phyloP scores from a whole-genome alignment of 148 eudicot genomes.

The Linanthus parryae region DNA sequence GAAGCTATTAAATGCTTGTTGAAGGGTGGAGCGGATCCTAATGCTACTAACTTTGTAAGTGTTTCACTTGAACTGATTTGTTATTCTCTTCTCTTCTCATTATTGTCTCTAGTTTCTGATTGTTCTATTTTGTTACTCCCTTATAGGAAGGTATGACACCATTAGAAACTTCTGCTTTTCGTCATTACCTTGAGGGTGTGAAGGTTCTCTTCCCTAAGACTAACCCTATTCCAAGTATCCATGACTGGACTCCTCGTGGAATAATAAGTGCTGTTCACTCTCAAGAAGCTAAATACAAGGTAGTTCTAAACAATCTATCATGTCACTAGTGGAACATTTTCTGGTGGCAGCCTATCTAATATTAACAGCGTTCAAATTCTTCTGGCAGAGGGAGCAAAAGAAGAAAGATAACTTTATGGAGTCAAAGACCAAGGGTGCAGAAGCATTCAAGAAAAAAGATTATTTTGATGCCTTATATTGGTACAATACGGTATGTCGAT shows the following conservation, averaged over 20 bases:
- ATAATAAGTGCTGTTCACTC: slow-evolving; percentile 11
- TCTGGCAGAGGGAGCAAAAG: slow-evolving; percentile 9
- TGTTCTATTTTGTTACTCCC: too few species aligned
- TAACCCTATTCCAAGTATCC: slow-evolving; percentile 12
- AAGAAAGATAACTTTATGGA: slow-evolving; percentile 3
- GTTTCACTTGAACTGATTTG: not conserved
- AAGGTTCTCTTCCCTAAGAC: slow-evolving; percentile 20
- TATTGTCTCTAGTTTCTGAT: not conserved
- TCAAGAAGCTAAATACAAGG: slow-evolving; percentile 7
- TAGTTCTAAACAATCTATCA: not conserved
- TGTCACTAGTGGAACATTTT: not conserved
- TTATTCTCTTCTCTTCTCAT: not conserved
- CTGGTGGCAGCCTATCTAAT: not conserved
- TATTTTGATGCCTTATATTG: slow-evolving; percentile 16
- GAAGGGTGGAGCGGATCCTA: slow-evolving; percentile 23
- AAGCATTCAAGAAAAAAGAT: slow-evolving; percentile 20
- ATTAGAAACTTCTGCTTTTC: slow-evolving; percentile 17
- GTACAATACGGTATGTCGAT: slow-evolving; percentile 13
- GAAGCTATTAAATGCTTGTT: slow-evolving; percentile 12
- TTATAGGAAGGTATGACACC: slow-evolving; percentile 22
- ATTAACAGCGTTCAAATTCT: not conserved
- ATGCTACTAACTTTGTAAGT: slow-evolving; percentile 5
- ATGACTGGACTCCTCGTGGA: slow-evolving; percentile 20
- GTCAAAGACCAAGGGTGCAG: slow-evolving; percentile 14
- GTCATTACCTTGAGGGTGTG: slow-evolving; percentile 2